phyloP scores from a whole-genome alignment of 306 rosid species.

The Mimosa bimucronata region DNA sequence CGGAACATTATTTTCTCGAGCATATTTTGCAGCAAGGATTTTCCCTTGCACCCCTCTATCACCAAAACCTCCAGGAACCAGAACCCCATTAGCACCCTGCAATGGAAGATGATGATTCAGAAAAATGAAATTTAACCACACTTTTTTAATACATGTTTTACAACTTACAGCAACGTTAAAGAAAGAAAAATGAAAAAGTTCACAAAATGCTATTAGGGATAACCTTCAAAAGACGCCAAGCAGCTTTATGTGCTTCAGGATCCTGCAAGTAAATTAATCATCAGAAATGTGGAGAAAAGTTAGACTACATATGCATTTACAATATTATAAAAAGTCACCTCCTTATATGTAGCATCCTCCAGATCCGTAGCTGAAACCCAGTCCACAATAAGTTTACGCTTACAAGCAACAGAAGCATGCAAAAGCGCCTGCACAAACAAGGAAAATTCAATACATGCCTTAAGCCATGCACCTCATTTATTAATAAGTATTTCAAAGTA shows the following conservation, averaged over 20 bases:
- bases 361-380: constrained; percentile 81
- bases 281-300: constrained; percentile 12
- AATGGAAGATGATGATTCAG: constrained; percentile 41
- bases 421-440: constrained; percentile 66
- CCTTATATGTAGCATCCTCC: constrained; percentile 58
- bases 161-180: constrained; percentile 16
- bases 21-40: constrained; percentile 85
- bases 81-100: constrained; percentile 88
- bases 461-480: constrained; percentile 10
- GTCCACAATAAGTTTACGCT: constrained; percentile 64
- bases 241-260: constrained; percentile 63
- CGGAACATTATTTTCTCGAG: constrained; percentile 78
- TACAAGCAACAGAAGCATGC: constrained; percentile 74
- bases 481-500: constrained; percentile 31
- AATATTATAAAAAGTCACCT: constrained; percentile 46
- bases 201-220: constrained; percentile 13
- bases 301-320: constrained; percentile 7
- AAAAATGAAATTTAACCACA: constrained; percentile 23
- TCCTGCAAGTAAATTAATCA: constrained; percentile 49
- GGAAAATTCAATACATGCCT: constrained; percentile 16
- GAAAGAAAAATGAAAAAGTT: not conserved
- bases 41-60: constrained; percentile 88
- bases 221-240: constrained; percentile 84
- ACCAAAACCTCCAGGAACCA: constrained; percentile 94
- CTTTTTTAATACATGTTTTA: constrained; percentile 5